Evolutionary conservation across 192 early-diverging fungal genomes (phyloP).

Genomic region (Glomus cerebriforme): DNA sequence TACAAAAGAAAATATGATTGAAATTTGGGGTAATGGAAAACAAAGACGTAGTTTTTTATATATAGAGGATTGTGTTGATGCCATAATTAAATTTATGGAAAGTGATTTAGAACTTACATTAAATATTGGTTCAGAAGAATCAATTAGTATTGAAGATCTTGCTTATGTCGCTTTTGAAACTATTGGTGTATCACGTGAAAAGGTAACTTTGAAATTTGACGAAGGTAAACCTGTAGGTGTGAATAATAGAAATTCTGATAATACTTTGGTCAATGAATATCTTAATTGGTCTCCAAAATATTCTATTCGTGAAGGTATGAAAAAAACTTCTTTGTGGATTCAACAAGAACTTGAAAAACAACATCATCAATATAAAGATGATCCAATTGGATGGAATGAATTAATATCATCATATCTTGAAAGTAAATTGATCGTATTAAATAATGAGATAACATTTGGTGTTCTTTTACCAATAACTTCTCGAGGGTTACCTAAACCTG

Average conservation of each 20-base stretch:
- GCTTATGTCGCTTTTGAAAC: neutral
- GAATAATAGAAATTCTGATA: constrained; percentile 2
- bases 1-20: neutral
- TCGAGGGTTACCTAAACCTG: neutral
- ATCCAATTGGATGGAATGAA: neutral
- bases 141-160: neutral
- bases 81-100: neutral
- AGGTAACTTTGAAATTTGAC: neutral
- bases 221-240: neutral
- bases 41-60: neutral
- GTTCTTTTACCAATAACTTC: neutral
- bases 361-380: neutral
- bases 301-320: neutral
- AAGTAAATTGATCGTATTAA: neutral
- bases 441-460: neutral
- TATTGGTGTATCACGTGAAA: neutral
- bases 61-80: constrained; percentile 13
- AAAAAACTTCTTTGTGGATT: neutral
- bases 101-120: neutral
- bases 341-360: neutral
- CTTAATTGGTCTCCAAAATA: neutral
- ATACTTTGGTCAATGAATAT: neutral
- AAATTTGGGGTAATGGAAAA: constrained; percentile 3
- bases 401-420: neutral
- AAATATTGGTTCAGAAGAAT: constrained; percentile 11